Base-by-base conservation (phyloP, 164 flowering plant genomes). In the Nymphaea thermarum region DNA sequence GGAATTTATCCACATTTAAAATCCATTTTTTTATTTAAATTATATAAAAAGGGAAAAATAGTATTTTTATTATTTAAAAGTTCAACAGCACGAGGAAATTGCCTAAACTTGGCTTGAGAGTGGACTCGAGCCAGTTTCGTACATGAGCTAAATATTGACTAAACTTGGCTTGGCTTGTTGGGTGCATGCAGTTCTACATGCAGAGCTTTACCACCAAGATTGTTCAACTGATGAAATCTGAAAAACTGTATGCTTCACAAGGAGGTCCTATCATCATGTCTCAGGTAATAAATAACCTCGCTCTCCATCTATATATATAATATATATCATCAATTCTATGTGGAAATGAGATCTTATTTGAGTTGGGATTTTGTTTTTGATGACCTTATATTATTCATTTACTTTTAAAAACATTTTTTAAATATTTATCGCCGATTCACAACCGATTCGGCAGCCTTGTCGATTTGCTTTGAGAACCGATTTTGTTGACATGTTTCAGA, bases 251-350 rank as follows among this genome's bases (percentile, higher is more conserved):
- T 82, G 96, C 94, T 71, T 90, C 99, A 42, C 97, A 90, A 83
- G 99, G 99, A 74, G 99, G 99, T 4, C 96, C 99, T 0, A 90
- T 95, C 66, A 86, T 95, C 68, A 72, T 95, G 2, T 90, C 99
- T 67, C 99, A 95, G 90, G 99, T 90, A 73, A 45, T 5, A 45
- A 4, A 5, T 45, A 45, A 45, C 53, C 53, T 5, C 2, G 11
- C 53, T 45, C 11, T 45, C 5, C 11, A 45, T 45, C 5, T 45
- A 45, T 45, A 45, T 45, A 45, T 45, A 45, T 45, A 45, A 45
- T 45, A 45, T 45, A 45, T 45, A 45, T 6, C 36, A 25, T 25
- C 36, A 1, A 25, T 25, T 25, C 36, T 25, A 25, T 25, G 36
- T 25, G 36, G 36, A 25, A 25, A 25, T 25, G 36, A 25, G 36